These are phyloP conservation scores for Ambrosiella xylebori DNA, from an alignment of 2,329 filamentous ascomycete species.

Conservation along the genomic window DNA sequence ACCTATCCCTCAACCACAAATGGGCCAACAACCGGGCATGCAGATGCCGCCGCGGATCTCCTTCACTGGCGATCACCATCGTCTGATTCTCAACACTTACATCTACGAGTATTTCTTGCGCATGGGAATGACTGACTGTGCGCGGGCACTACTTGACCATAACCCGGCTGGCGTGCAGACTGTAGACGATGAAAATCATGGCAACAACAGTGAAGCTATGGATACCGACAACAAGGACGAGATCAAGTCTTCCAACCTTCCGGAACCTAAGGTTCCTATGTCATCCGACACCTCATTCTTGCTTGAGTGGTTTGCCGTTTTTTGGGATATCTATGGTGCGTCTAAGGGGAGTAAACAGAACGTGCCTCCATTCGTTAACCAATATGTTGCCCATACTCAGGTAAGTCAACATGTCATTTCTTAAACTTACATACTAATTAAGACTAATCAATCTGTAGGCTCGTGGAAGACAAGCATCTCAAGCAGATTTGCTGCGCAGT, in stretches of 20 bases:
- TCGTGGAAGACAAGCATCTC: slow-evolving; percentile 55
- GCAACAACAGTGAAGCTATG: slow-evolving; percentile 59
- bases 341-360: slow-evolving; percentile 47
- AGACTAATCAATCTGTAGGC: slow-evolving; percentile 27
- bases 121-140: slow-evolving; percentile 68
- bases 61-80: slow-evolving; percentile 30
- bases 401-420: slow-evolving; percentile 30
- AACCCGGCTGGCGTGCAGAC: slow-evolving; percentile 6
- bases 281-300: slow-evolving; percentile 56
- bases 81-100: slow-evolving; percentile 58
- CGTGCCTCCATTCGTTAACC: slow-evolving; percentile 43
- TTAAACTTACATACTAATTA: not conserved
- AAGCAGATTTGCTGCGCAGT: slow-evolving; percentile 60
- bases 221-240: slow-evolving; percentile 72
- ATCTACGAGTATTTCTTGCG: slow-evolving; percentile 87
- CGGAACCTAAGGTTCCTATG: slow-evolving; percentile 50
- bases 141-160: slow-evolving; percentile 52
- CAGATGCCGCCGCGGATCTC: slow-evolving; percentile 21
- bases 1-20: slow-evolving; percentile 1
- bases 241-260: slow-evolving; percentile 60
- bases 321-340: slow-evolving; percentile 88
- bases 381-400: slow-evolving; percentile 71
- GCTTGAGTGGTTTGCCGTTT: slow-evolving; percentile 94
- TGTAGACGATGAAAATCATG: slow-evolving; percentile 41
- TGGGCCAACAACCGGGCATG: slow-evolving; percentile 13